Conservation (phyloP, 2,329 filamentous ascomycete species). For the Neopestalotiopsis rosae region DNA sequence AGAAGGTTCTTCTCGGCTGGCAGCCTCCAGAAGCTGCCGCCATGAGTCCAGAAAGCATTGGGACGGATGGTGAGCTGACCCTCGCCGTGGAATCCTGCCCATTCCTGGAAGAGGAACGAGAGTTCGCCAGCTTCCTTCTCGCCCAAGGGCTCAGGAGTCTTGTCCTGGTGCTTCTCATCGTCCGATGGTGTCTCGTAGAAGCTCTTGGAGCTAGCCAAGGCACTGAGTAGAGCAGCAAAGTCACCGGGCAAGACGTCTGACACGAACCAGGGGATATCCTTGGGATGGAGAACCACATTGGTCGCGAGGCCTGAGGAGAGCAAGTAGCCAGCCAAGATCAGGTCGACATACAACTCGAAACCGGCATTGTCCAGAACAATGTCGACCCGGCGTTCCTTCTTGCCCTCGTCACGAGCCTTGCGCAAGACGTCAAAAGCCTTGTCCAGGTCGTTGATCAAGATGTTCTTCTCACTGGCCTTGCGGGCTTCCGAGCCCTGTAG, state of each 20-base stretch:
- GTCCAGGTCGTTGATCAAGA: slow-evolving; percentile 84
- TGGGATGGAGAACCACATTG: slow-evolving; percentile 86
- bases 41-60: slow-evolving; percentile 90
- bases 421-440: slow-evolving; percentile 73
- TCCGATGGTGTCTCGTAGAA: slow-evolving; percentile 82
- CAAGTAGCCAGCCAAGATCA: slow-evolving; percentile 90
- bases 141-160: slow-evolving; percentile 65
- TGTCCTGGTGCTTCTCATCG: slow-evolving; percentile 64
- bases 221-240: slow-evolving; percentile 81
- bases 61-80: slow-evolving; percentile 83
- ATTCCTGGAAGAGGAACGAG: slow-evolving; percentile 80
- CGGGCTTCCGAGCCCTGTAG: slow-evolving; percentile 88
- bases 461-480: slow-evolving; percentile 88
- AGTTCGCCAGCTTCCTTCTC: slow-evolving; percentile 72
- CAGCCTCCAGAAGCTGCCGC: slow-evolving; percentile 87
- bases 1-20: slow-evolving; percentile 72
- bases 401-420: slow-evolving; percentile 66
- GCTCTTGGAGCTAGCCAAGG: slow-evolving; percentile 74
- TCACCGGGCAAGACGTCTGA: slow-evolving; percentile 90
- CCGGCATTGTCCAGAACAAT: slow-evolving; percentile 97
- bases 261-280: slow-evolving; percentile 97
- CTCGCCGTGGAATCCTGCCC: slow-evolving; percentile 80
- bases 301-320: slow-evolving; percentile 86
- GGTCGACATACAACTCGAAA: slow-evolving; percentile 95
- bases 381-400: slow-evolving; percentile 79